Conservation (phyloP, 192 early-diverging fungal species). For the Jimgerdemannia lactiflua region DNA sequence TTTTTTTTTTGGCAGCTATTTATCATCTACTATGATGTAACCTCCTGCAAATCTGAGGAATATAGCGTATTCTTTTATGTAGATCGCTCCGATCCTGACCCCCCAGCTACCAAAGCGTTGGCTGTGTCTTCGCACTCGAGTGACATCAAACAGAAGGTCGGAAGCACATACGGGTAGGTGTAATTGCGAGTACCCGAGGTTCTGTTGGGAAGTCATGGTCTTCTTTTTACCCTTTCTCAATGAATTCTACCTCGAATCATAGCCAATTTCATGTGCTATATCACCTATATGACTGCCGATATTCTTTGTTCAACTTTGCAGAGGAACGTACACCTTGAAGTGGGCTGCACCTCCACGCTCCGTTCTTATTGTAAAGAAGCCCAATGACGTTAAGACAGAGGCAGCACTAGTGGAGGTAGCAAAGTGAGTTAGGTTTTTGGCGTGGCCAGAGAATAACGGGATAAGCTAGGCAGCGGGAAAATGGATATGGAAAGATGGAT, state of each 20-base stretch:
- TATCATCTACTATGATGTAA: too few relatives aligned
- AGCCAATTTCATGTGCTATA: not conserved
- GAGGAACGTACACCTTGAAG: slow-evolving; percentile 44
- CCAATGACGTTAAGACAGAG: slow-evolving; percentile 62
- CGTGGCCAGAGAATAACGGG: not conserved
- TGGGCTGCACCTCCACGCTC: slow-evolving; percentile 68
- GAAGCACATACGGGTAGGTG: slow-evolving; percentile 47
- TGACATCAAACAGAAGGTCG: slow-evolving; percentile 46
- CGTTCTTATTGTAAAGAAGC: slow-evolving; percentile 82
- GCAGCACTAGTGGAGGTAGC: slow-evolving; percentile 63
- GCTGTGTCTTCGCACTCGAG: slow-evolving; percentile 17
- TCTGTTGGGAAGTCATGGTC: too few relatives aligned
- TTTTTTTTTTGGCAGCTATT: too few relatives aligned
- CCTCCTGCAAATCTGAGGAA: too few relatives aligned
- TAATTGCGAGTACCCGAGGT: not conserved
- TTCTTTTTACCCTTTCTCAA: too few relatives aligned
- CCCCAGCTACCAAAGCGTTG: slow-evolving; percentile 21
- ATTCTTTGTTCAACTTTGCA: slow-evolving; percentile 7
- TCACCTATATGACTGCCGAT: not conserved
- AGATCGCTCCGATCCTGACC: slow-evolving; percentile 14
- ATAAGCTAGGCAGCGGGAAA: not conserved
- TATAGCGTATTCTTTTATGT: too few relatives aligned
- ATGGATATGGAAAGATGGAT: too few relatives aligned
- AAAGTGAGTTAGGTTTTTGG: slow-evolving; percentile 27
- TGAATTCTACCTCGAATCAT: too few relatives aligned